Evolutionary conservation across 257 asterid species (phyloP).

Genomic region (Coffea canephora): DNA sequence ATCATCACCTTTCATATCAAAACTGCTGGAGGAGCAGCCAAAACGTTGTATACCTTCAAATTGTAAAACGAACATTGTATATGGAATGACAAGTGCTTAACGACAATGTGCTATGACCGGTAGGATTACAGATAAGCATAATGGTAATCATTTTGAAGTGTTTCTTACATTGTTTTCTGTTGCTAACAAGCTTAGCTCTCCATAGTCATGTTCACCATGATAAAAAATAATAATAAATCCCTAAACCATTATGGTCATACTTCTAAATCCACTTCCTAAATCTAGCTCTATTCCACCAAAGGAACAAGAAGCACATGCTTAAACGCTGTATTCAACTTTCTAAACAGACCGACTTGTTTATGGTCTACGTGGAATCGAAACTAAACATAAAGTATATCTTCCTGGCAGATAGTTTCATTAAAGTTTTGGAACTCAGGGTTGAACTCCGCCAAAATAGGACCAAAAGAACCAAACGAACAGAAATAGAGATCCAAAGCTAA

Average conservation of each 20-base stretch:
- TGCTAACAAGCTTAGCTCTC: neutral
- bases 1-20: neutral
- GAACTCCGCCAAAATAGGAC: too few relatives aligned
- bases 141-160: neutral
- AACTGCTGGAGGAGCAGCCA: neutral
- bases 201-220: neutral
- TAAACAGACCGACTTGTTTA: neutral
- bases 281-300: neutral
- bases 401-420: too few relatives aligned
- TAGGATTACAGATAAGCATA: too few relatives aligned
- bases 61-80: neutral
- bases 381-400: too few relatives aligned
- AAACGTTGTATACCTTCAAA: neutral
- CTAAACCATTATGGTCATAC: neutral
- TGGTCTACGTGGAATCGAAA: neutral
- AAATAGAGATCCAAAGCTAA: neutral
- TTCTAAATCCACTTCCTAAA: neutral
- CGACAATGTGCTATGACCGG: neutral
- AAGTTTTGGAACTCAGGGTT: too few relatives aligned
- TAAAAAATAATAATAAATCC: too few relatives aligned
- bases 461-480: neutral
- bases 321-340: neutral
- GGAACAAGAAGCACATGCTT: neutral
- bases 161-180: neutral
- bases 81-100: neutral